A percentile compares a stretch with the other conserved stretches of the same genome.
phyloP scores from a whole-genome alignment of 164 flowering plant species.

The Dillenia suffruticosa region DNA sequence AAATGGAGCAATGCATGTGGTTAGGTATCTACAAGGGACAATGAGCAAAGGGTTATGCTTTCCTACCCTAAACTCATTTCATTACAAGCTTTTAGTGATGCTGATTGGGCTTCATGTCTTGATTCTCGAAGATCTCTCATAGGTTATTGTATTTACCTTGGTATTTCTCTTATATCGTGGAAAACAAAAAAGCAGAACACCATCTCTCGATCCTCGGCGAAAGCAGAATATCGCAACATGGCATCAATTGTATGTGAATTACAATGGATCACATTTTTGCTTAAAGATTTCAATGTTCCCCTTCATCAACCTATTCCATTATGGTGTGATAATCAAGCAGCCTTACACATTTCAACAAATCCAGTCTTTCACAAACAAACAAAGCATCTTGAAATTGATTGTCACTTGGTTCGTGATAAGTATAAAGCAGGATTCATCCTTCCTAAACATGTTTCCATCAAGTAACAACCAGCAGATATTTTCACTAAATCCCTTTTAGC shows the following conservation, averaged over 20 bases:
- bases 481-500: too few relatives aligned
- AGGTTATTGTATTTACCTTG: not conserved
- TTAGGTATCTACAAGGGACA: too few relatives aligned
- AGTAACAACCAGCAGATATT: too few relatives aligned
- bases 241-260: not conserved
- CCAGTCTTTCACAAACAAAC: not conserved
- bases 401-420: slow-evolving; percentile 1
- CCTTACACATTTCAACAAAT: slow-evolving; percentile 2
- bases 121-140: not conserved
- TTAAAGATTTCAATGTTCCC: not conserved
- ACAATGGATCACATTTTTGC: not conserved
- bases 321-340: slow-evolving; percentile 1
- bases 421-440: not conserved
- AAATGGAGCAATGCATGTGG: too few relatives aligned
- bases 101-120: not conserved
- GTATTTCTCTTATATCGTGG: slow-evolving; percentile 5
- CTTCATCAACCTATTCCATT: not conserved
- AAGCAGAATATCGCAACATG: slow-evolving; percentile 2
- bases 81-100: not conserved
- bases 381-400: slow-evolving; percentile 2
- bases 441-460: too few relatives aligned
- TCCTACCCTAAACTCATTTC: too few relatives aligned
- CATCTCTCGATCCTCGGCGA: not conserved
- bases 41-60: too few relatives aligned
- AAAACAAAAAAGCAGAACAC: slow-evolving; percentile 3